Base-by-base conservation (phyloP, 2,329 filamentous ascomycete species). In the Pseudogymnoascus sp. region DNA sequence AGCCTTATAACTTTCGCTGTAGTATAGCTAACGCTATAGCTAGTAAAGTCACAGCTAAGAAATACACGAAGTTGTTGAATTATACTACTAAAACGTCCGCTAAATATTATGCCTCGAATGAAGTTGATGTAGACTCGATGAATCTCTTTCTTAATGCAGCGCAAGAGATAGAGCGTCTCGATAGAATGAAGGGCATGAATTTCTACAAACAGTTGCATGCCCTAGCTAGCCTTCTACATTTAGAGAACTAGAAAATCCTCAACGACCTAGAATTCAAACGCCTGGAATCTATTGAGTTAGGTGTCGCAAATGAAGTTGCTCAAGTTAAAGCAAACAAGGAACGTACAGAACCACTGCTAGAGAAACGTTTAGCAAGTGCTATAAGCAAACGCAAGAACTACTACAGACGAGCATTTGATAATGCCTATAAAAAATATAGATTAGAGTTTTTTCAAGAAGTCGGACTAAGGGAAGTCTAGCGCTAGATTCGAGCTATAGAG, bases 371-470 rank as follows among this genome's bases (percentile, higher is more conserved):
- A 29, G 49, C 23, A 55, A 4, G 49, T 31, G 49, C 23, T 55
- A 55, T 55, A 55, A 55, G 49, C 23, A 55, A 55, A 55, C 12
- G 49, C 12, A 55, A 55, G 49, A 55, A 55, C 49, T 55, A 55
- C 49, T 55, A 55, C 8, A 55, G 23, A 4, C 23, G 12, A 10
- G 49, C 23, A 31, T 55, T 31, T 4, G 23, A 31, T 2, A 55
- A 29, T 4, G 49, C 49, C 23, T 55, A 55, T 55, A 2, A 2
- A 23, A 55, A 55, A 12, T 55, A 55, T 4, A 55, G 49, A 55
- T 55, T 11, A 55, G 49, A 55, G 2, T 55, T 55, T 55, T 55
- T 55, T 55, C 4, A 55, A 55, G 49, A 55, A 31, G 49, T 55
- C n/a, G 12, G 49, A 55, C 49, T 11, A 55, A 55, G 49, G 29